A percentile compares a stretch with the other conserved stretches of the same genome.
phyloP scores from a whole-genome alignment of 805 yeast genomes.

The Lachancea meyersii region DNA sequence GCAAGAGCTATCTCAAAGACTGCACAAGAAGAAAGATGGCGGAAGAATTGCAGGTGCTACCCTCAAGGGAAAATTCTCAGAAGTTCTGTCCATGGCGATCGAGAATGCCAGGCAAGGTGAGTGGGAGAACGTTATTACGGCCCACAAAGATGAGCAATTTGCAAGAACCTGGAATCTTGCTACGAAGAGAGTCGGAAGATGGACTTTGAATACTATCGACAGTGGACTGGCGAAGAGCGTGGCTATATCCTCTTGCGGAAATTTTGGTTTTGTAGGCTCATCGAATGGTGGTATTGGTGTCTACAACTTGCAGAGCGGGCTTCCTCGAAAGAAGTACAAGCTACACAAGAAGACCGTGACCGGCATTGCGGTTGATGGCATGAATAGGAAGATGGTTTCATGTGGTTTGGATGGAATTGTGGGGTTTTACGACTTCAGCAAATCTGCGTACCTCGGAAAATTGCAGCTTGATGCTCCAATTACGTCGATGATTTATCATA shows the following conservation, averaged over 20 bases:
- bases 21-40: conserved; percentile 40
- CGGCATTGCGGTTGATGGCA: conserved; percentile 82
- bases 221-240: conserved; percentile 69
- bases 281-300: conserved; percentile 77
- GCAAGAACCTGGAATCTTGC: conserved; percentile 90
- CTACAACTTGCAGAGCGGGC: conserved; percentile 90
- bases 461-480: conserved; percentile 70
- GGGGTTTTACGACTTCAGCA: conserved; percentile 78
- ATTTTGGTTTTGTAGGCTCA: conserved; percentile 89
- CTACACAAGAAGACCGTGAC: conserved; percentile 76
- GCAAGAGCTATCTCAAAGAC: conserved; percentile 81
- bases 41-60: conserved; percentile 53
- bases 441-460: conserved; percentile 60
- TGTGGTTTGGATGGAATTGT: conserved; percentile 84
- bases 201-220: conserved; percentile 68
- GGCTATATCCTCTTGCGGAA: conserved; percentile 86
- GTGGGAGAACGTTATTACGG: conserved; percentile 91
- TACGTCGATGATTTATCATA: conserved; percentile 70
- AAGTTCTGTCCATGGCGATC: conserved; percentile 62
- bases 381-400: conserved; percentile 83
- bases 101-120: conserved; percentile 73
- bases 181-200: conserved; percentile 72
- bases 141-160: conserved; percentile 72
- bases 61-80: conserved; percentile 68
- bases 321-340: conserved; percentile 59